Evolutionary conservation across 1,284 basidiomycete genomes (phyloP).

Genomic region (Sporisorium graminicola): DNA sequence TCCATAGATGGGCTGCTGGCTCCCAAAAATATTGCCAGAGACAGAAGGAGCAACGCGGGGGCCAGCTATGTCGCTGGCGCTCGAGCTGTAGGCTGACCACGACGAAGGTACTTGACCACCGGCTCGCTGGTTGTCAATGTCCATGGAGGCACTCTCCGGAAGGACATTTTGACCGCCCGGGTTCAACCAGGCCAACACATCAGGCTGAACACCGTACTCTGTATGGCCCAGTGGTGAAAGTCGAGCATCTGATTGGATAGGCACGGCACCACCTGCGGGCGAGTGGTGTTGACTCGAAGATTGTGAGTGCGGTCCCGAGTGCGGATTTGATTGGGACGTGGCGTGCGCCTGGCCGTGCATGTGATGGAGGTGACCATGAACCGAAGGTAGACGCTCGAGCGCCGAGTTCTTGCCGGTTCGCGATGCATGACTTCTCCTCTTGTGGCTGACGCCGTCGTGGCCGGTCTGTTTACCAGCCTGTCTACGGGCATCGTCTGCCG

Average conservation of each 20-base stretch:
- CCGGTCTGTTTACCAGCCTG: conserved; percentile 42
- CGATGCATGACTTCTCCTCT: conserved; percentile 48
- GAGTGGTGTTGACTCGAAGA: conserved; percentile 45
- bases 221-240: conserved; percentile 28
- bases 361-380: conserved; percentile 48
- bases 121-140: conserved; percentile 30
- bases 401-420: conserved; percentile 50
- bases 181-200: conserved; percentile 46
- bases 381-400: conserved; percentile 43
- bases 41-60: conserved; percentile 11
- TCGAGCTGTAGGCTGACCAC: conserved; percentile 45
- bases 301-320: conserved; percentile 41
- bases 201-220: conserved; percentile 16
- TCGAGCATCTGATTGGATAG: conserved; percentile 24
- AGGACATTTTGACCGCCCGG: conserved; percentile 20
- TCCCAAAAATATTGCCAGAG: conserved; percentile 11
- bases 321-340: conserved; percentile 10
- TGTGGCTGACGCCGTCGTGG: conserved; percentile 39
- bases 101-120: conserved; percentile 13
- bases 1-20: conserved; percentile 13
- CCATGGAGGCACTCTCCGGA: conserved; percentile 25
- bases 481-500: conserved; percentile 53
- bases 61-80: conserved; percentile 34
- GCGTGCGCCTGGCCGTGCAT: conserved; percentile 36
- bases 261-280: conserved; percentile 31